phyloP scores from a whole-genome alignment of 805 yeast species.

The Lipomyces orientalis region DNA sequence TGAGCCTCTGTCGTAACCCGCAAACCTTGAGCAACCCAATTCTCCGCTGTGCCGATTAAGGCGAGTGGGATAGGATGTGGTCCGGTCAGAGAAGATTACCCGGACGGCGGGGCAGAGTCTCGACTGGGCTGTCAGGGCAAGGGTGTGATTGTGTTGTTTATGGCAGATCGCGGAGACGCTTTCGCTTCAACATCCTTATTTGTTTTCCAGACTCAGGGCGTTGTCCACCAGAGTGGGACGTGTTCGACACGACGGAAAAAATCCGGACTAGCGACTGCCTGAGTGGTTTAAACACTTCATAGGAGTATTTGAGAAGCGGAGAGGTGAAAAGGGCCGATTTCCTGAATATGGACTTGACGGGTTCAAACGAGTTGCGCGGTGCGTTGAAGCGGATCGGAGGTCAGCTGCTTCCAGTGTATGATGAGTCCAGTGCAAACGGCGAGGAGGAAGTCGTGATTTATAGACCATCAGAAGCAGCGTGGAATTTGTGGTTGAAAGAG shows the following conservation, averaged over 20 bases:
- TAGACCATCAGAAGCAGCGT: constrained; percentile 23
- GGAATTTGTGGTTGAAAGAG: constrained; percentile 28
- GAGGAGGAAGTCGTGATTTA: constrained; percentile 27
- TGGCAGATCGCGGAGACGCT: background rate
- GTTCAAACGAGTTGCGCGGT: constrained; percentile 14
- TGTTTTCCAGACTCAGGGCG: constrained; percentile 10
- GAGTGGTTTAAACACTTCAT: background rate
- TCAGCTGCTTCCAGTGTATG: constrained; percentile 28
- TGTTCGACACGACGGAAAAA: background rate
- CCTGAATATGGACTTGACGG: background rate
- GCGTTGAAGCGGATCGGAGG: constrained; percentile 26
- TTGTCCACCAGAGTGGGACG: constrained; percentile 1
- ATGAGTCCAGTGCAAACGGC: constrained; percentile 27
- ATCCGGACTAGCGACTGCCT: background rate
- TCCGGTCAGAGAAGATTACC: too few species aligned
- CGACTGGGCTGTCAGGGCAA: too few species aligned
- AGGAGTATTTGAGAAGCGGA: background rate
- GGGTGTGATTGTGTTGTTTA: too few species aligned
- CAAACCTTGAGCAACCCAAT: too few species aligned
- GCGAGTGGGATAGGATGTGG: too few species aligned
- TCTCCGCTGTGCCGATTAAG: too few species aligned
- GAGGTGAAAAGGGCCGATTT: background rate
- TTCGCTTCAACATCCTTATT: background rate
- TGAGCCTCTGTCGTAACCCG: too few species aligned
- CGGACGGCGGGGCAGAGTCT: too few species aligned